Conservation (phyloP, 129 eudicot genomes). For the Solidago caesia region DNA sequence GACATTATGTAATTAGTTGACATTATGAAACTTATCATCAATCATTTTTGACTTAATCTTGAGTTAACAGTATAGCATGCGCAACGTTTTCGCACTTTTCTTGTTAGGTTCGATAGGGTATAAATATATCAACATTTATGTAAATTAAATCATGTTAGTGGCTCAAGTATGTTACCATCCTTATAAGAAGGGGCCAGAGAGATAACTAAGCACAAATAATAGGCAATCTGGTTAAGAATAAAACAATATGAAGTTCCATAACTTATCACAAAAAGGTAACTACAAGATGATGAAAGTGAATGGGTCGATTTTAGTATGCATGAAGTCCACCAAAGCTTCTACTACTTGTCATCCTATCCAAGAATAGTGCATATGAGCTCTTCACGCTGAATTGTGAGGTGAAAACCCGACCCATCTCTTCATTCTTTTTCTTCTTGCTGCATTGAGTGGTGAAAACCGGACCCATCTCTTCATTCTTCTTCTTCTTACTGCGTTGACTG, state of each 20-base stretch:
- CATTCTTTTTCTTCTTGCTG: conserved; percentile 13
- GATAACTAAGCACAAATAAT: neutral
- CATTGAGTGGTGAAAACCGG: too few relatives aligned
- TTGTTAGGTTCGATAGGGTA: neutral
- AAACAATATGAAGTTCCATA: neutral
- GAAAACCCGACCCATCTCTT: conserved; percentile 39
- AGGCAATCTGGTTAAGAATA: neutral
- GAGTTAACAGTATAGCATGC: too few relatives aligned
- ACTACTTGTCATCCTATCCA: conserved; percentile 57
- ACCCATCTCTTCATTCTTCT: conserved; percentile 37
- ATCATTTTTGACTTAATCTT: too few relatives aligned
- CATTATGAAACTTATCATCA: neutral
- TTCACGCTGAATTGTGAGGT: conserved; percentile 49
- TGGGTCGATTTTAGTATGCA: conserved; percentile 24
- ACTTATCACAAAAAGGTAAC: neutral
- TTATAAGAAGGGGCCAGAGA: neutral
- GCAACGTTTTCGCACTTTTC: neutral
- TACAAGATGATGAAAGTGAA: conserved; percentile 3
- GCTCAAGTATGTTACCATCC: neutral
- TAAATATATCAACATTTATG: neutral
- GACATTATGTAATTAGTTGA: neutral
- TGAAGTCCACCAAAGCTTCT: conserved; percentile 53
- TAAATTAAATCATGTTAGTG: neutral
- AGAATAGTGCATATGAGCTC: conserved; percentile 57
- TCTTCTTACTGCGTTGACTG: conserved; percentile 17